phyloP scores from a whole-genome alignment of 768 basidiomycete genomes.

The Tulasnella sp. region DNA sequence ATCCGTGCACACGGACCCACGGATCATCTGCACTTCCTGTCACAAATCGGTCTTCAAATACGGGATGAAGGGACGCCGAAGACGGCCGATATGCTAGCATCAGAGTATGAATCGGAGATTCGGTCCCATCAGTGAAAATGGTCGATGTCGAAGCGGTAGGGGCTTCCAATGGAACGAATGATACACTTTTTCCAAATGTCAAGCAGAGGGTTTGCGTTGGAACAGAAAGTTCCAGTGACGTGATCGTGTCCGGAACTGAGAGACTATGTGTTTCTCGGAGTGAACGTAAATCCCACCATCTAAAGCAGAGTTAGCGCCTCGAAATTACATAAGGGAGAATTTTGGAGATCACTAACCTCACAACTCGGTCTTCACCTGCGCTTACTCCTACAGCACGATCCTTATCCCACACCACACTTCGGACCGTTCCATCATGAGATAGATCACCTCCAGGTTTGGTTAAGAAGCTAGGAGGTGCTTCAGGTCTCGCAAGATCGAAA shows the following conservation, averaged over 20 bases:
- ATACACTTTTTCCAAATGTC: conserved; percentile 82
- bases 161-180: conserved; percentile 61
- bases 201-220: conserved; percentile 75
- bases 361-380: conserved; percentile 80
- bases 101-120: conserved; percentile 53
- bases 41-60: conserved; percentile 77
- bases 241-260: conserved; percentile 65
- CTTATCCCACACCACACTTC: conserved; percentile 88
- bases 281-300: conserved; percentile 95
- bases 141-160: background rate
- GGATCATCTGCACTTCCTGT: conserved; percentile 83
- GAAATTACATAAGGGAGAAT: background rate
- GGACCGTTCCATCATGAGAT: conserved; percentile 80
- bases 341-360: conserved; percentile 47
- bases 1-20: conserved; percentile 90
- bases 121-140: conserved; percentile 24
- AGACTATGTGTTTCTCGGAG: conserved; percentile 56
- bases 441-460: conserved; percentile 34
- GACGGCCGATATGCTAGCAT: conserved; percentile 78
- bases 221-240: conserved; percentile 84
- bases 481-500: conserved; percentile 77
- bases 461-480: conserved; percentile 76
- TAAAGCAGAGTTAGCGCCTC: conserved; percentile 24
- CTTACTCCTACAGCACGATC: conserved; percentile 69
- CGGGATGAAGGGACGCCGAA: conserved; percentile 89